Evolutionary conservation across 257 asterid species (phyloP).

Genomic region (Salvia rosmarinus): DNA sequence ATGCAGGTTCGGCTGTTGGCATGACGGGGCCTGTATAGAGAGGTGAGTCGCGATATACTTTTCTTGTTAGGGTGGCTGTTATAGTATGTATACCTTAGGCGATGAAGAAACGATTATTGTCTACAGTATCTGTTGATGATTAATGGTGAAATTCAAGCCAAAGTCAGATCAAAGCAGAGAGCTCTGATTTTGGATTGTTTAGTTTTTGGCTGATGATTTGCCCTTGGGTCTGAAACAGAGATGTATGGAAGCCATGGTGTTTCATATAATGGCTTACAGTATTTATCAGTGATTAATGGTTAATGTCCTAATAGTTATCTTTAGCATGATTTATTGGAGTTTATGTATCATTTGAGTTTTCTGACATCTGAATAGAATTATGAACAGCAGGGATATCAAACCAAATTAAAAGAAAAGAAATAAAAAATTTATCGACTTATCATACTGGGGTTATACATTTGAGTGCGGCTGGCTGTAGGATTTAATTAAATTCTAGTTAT

Average conservation of each 20-base stretch:
- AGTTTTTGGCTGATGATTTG: conserved; percentile 13
- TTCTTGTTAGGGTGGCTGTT: background rate
- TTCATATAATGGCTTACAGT: conserved; percentile 13
- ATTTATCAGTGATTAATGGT: background rate
- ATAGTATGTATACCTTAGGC: conserved; percentile 21
- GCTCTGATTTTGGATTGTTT: conserved; percentile 26
- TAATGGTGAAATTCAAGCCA: conserved; percentile 19
- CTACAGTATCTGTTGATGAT: background rate
- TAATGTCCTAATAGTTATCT: background rate
- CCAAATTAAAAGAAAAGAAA: too few species aligned
- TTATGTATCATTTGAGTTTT: background rate
- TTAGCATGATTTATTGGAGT: conserved; percentile 4
- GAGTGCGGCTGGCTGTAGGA: too few species aligned
- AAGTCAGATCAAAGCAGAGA: conserved; percentile 23
- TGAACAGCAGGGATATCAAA: too few species aligned
- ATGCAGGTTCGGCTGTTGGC: conserved; percentile 52
- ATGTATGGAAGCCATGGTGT: background rate
- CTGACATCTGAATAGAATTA: background rate
- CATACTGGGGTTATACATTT: too few species aligned
- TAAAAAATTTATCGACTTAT: too few species aligned
- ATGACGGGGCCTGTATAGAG: conserved; percentile 66
- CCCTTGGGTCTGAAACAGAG: background rate
- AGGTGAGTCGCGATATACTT: background rate
- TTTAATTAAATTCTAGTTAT: too few species aligned
- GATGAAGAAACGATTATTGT: conserved; percentile 2